Conservation (phyloP, 176 grass and related monocot genomes). For the Metroxylon sagu region DNA sequence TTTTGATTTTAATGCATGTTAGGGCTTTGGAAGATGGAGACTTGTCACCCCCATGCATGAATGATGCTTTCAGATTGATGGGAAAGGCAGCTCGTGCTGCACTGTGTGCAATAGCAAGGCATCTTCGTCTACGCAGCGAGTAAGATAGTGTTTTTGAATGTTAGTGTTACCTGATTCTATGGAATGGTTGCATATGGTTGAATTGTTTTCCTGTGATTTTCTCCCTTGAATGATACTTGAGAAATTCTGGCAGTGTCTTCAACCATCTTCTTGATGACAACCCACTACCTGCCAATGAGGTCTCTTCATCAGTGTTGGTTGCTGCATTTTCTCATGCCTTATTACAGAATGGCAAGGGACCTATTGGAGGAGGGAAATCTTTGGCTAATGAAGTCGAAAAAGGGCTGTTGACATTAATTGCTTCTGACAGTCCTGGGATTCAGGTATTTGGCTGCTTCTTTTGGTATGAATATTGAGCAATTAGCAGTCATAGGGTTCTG, state of each 20-base stretch:
- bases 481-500: too few relatives aligned
- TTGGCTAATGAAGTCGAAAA: constrained; percentile 50
- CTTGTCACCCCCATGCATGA: constrained; percentile 57
- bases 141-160: constrained; percentile 15
- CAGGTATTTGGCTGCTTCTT: constrained; percentile 31
- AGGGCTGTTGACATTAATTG: constrained; percentile 53
- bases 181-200: too few relatives aligned
- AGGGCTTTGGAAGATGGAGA: constrained; percentile 59
- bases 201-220: constrained; percentile 8
- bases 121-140: constrained; percentile 58
- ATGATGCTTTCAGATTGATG: constrained; percentile 60
- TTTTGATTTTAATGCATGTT: constrained; percentile 8
- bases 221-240: background rate
- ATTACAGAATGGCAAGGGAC: constrained; percentile 24
- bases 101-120: constrained; percentile 56
- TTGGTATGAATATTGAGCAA: background rate
- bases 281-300: constrained; percentile 46
- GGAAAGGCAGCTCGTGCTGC: constrained; percentile 56
- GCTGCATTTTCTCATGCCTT: constrained; percentile 33
- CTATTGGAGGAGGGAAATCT: constrained; percentile 19
- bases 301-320: constrained; percentile 57
- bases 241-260: constrained; percentile 44
- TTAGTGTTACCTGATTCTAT: too few relatives aligned
- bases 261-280: constrained; percentile 67
- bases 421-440: constrained; percentile 57